Conservation (phyloP, 257 asterid species). For the Rehmannia glutinosa region DNA sequence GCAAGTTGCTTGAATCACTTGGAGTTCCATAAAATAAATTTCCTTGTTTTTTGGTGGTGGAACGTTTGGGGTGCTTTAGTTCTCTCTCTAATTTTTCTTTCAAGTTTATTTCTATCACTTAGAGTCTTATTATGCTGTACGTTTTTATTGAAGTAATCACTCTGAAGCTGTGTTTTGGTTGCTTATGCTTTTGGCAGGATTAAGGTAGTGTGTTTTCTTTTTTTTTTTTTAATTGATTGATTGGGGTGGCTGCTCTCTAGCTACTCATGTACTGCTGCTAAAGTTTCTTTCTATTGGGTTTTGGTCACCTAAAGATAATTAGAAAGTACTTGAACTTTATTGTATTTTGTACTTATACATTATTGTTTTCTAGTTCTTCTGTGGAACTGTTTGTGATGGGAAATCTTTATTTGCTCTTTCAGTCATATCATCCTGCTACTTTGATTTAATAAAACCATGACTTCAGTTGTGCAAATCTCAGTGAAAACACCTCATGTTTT, state of each 20-base stretch:
- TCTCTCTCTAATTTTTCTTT: too few relatives aligned
- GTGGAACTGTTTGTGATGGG: too few relatives aligned
- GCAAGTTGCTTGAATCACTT: neutral
- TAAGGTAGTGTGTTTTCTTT: too few relatives aligned
- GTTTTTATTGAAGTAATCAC: too few relatives aligned
- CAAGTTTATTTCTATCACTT: too few relatives aligned
- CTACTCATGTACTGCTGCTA: too few relatives aligned
- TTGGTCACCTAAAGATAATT: slow-evolving; percentile 2
- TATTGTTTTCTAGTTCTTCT: neutral
- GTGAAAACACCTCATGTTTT: neutral
- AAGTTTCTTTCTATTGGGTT: neutral
- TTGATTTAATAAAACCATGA: neutral
- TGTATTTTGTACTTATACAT: neutral
- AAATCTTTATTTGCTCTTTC: neutral
- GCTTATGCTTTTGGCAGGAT: neutral
- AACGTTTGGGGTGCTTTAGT: neutral
- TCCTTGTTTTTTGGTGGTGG: neutral
- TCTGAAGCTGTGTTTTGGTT: neutral
- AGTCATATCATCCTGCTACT: neutral
- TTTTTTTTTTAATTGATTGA: too few relatives aligned
- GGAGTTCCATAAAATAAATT: neutral
- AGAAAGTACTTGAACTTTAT: neutral
- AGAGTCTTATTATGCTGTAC: too few relatives aligned
- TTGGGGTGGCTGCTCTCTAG: too few relatives aligned
- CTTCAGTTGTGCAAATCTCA: neutral